These are phyloP conservation scores for Epichloe coenophiala DNA, from an alignment of 2,329 filamentous ascomycete genomes.

Conservation along the genomic window DNA sequence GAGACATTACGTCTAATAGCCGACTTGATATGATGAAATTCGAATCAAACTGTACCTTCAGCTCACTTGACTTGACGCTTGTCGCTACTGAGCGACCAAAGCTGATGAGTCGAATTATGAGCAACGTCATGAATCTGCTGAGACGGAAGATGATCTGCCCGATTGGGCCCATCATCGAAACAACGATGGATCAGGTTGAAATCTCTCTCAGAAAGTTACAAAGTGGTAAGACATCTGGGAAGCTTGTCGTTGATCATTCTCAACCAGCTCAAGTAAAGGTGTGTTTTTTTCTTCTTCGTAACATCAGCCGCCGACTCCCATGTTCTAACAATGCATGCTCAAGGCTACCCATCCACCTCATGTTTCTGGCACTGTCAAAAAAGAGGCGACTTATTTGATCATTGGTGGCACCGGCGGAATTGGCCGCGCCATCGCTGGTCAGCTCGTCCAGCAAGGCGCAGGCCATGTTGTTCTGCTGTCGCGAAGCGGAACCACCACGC, in stretches of 20 bases:
- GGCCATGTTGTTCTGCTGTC: slow-evolving; percentile 35
- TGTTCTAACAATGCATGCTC: not conserved
- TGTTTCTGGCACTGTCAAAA: slow-evolving; percentile 14
- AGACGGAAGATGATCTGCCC: slow-evolving; percentile 20
- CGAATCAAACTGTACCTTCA: slow-evolving; percentile 31
- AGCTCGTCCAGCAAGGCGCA: slow-evolving; percentile 36
- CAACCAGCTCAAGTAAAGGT: slow-evolving; percentile 27
- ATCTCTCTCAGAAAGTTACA: slow-evolving; percentile 23
- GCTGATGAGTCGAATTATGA: slow-evolving; percentile 16
- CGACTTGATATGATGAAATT: slow-evolving; percentile 35
- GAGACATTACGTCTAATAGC: slow-evolving; percentile 25
- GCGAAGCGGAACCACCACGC: slow-evolving; percentile 27
- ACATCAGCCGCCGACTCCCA: too few relatives aligned
- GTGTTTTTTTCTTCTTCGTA: not conserved
- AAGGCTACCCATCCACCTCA: slow-evolving; percentile 11
- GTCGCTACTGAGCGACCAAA: slow-evolving; percentile 27
- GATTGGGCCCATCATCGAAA: slow-evolving; percentile 21
- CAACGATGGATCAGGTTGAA: slow-evolving; percentile 25
- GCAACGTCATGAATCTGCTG: slow-evolving; percentile 23
- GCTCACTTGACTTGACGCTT: slow-evolving; percentile 31
- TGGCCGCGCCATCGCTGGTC: slow-evolving; percentile 32
- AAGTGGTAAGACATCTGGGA: slow-evolving; percentile 24
- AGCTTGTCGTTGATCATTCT: slow-evolving; percentile 29
- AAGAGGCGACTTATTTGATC: slow-evolving; percentile 34
- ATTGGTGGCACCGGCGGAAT: slow-evolving; percentile 38